Percentiles rank a stretch among this genome's conserved stretches.
phyloP scores from a whole-genome alignment of 176 grass and related monocot species.

The Carex cristatella region DNA sequence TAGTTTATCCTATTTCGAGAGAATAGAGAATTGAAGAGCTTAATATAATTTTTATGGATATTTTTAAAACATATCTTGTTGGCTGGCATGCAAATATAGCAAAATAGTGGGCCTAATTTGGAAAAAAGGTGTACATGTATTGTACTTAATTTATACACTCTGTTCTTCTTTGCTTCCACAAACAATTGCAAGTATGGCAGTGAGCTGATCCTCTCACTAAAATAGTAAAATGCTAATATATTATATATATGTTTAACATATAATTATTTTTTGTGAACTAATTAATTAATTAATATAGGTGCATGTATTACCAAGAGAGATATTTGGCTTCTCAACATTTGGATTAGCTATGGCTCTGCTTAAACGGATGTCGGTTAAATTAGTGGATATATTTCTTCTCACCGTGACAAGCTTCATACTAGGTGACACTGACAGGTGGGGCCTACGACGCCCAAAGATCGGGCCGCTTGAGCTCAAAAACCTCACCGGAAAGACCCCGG shows the following conservation, averaged over 20 bases:
- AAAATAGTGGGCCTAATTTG: not conserved
- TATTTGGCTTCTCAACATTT: constrained; percentile 80
- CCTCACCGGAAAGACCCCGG: constrained; percentile 84
- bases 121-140: not conserved
- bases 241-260: not conserved
- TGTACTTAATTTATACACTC: not conserved
- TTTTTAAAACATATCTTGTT: not conserved
- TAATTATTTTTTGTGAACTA: not conserved
- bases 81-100: not conserved
- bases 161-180: not conserved
- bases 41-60: not conserved
- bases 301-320: constrained; percentile 77
- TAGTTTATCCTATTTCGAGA: not conserved
- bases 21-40: not conserved
- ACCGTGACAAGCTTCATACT: constrained; percentile 47
- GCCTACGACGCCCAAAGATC: constrained; percentile 66
- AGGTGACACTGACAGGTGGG: constrained; percentile 67
- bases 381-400: constrained; percentile 70
- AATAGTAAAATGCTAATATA: not conserved
- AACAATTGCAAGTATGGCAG: too few species aligned
- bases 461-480: constrained; percentile 93
- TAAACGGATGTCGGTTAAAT: constrained; percentile 44
- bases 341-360: constrained; percentile 70
- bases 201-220: not conserved
- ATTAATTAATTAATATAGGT: constrained; percentile 30